Evolutionary conservation across 192 early-diverging fungal genomes (phyloP).

Genomic region (Spizellomyces sp.): DNA sequence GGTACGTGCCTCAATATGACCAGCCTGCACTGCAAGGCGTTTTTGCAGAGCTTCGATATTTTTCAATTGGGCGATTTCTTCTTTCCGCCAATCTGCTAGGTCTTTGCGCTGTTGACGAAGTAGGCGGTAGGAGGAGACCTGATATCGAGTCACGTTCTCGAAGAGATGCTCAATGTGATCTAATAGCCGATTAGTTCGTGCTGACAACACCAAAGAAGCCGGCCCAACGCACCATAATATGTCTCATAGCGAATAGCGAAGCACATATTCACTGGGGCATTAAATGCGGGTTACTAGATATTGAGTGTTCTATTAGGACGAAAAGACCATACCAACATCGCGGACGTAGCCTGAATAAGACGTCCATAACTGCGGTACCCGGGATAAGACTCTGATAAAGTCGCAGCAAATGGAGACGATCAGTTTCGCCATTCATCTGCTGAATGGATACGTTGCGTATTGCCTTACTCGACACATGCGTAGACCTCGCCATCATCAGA

Average conservation of each 20-base stretch:
- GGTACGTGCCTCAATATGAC: conserved; percentile 17
- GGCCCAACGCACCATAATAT: conserved; percentile 3
- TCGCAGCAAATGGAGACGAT: neutral
- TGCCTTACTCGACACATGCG: conserved; percentile 26
- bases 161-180: conserved; percentile 16
- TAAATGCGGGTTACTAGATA: neutral
- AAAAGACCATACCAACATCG: conserved; percentile 20
- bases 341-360: conserved; percentile 34
- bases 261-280: conserved; percentile 27
- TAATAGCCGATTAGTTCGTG: neutral
- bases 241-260: conserved; percentile 30
- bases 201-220: neutral
- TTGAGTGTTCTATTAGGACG: no score
- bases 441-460: neutral
- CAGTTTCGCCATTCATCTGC: neutral
- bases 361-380: conserved; percentile 29
- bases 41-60: conserved; percentile 7
- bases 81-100: conserved; percentile 15
- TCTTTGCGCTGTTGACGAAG: conserved; percentile 18
- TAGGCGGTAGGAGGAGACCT: conserved; percentile 18
- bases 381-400: conserved; percentile 22
- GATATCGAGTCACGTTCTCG: conserved; percentile 19
- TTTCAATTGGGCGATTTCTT: conserved; percentile 14
- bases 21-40: neutral
- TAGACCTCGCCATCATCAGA: conserved; percentile 1